phyloP scores from a whole-genome alignment of 2,329 filamentous ascomycete genomes.

The Endoconidiophora laricicola region DNA sequence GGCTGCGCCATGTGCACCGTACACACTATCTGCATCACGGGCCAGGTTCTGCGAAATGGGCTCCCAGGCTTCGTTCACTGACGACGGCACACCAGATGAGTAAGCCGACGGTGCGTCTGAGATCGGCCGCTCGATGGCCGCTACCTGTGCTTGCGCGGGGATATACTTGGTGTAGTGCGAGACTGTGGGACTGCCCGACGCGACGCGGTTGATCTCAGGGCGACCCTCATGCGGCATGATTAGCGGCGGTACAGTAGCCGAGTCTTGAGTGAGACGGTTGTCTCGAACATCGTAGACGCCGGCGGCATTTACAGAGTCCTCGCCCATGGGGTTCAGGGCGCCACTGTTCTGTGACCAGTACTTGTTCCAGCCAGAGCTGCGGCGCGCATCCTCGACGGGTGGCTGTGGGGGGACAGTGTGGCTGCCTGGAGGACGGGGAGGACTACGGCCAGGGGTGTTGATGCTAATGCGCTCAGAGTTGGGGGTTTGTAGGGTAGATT shows the following conservation, averaged over 20 bases:
- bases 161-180: constrained; percentile 38
- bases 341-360: constrained; percentile 59
- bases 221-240: constrained; percentile 42
- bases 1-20: constrained; percentile 17
- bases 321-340: constrained; percentile 48
- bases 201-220: constrained; percentile 47
- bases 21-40: constrained; percentile 33
- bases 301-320: constrained; percentile 28
- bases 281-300: constrained; percentile 16
- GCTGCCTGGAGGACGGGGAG: constrained; percentile 7
- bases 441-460: constrained; percentile 9
- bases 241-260: constrained; percentile 53
- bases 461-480: constrained; percentile 9
- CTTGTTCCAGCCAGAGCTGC: constrained; percentile 59
- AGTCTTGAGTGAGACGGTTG: constrained; percentile 42
- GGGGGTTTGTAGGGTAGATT: background rate
- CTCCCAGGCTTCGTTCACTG: constrained; percentile 41
- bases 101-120: constrained; percentile 39
- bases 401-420: constrained; percentile 5
- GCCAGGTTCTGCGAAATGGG: constrained; percentile 27
- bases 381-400: constrained; percentile 26
- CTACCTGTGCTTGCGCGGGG: constrained; percentile 33
- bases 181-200: constrained; percentile 53
- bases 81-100: constrained; percentile 49
- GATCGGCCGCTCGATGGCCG: constrained; percentile 41